phyloP scores from a whole-genome alignment of 331 rosid species.

The Prunus yedoensis region DNA sequence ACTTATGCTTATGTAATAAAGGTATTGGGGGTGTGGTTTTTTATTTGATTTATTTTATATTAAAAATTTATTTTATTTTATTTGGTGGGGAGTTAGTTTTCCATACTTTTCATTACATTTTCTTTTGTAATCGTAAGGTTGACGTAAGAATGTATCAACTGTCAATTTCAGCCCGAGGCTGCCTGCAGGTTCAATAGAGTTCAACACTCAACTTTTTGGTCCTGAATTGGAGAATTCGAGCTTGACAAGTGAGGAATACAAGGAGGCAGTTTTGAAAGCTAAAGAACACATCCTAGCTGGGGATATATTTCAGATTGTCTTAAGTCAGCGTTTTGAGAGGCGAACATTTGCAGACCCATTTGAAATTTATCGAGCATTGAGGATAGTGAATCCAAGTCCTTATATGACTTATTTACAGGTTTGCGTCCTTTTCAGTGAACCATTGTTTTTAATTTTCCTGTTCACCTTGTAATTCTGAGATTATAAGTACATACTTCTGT shows the following conservation, averaged over 20 bases:
- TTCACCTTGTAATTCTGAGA: slow-evolving; percentile 14
- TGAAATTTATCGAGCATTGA: slow-evolving; percentile 82
- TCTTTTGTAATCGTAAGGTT: neutral
- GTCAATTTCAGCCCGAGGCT: slow-evolving; percentile 70
- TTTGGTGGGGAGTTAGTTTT: neutral
- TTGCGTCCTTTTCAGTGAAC: slow-evolving; percentile 19
- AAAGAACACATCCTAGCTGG: slow-evolving; percentile 93
- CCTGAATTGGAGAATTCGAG: slow-evolving; percentile 67
- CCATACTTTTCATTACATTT: neutral
- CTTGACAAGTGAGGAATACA: slow-evolving; percentile 70
- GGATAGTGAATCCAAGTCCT: slow-evolving; percentile 95
- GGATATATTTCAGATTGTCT: slow-evolving; percentile 88
- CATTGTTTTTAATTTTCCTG: neutral
- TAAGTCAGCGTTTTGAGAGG: slow-evolving; percentile 90
- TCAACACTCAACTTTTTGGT: slow-evolving; percentile 63
- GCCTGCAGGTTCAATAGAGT: slow-evolving; percentile 69
- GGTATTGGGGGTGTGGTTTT: too few relatives aligned
- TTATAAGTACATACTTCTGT: slow-evolving; percentile 13
- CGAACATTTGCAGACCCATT: slow-evolving; percentile 95
- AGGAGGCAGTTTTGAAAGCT: slow-evolving; percentile 71
- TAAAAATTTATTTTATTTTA: neutral
- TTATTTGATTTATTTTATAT: too few relatives aligned
- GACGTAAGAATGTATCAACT: neutral
- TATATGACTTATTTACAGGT: slow-evolving; percentile 96
- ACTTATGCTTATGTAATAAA: neutral